Base-by-base conservation (phyloP, 2,329 filamentous ascomycete genomes). In the Scedosporium dehoogii region DNA sequence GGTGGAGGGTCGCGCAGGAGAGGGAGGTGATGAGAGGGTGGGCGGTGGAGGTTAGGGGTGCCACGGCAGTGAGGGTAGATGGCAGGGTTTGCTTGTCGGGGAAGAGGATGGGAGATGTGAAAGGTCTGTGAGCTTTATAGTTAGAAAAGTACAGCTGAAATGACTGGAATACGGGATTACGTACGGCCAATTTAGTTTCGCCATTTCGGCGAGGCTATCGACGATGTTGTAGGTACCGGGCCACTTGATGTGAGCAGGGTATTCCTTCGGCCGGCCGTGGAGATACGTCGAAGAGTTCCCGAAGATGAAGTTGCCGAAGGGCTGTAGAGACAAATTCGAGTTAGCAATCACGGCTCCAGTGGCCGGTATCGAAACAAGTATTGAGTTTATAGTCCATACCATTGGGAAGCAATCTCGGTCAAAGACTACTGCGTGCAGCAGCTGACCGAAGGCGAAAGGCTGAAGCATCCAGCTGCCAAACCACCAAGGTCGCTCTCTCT, bases 1-100 rank as follows among this genome's bases (percentile, higher is more conserved):
- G 92, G 72, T 99, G 93, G 2, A 97, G 84, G 1, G 93, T 82
- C 1, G 93, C 93, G 75, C 94, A 99, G 53, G 91, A 93, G 21
- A 97, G 84, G 27, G 87, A 88, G 9, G 84, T 87, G 72, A 96
- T 93, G 51, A 91, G 85, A 1, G 93, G 93, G 70, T 97, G 93
- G 0, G 93, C 93, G 29, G 89, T 84, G 1, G 89, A 87, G 1
- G 91, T 91, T 62, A 97, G 85, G 0, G 92, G 90, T 0, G 87
- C 81, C 63, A 97, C 87, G 12, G 82, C 76, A 23, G 80, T 72
- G n/a, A 96, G 81, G 3, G 86, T 79, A 3, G 82, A 71, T 0
- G 89, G 85, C 0, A 96, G 84, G 1, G 83, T 85, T 58, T 81
- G 81, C 68, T 85, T 85, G 65, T 80, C 79, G 0, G 92, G 92